Base-by-base conservation (phyloP, 192 early-diverging fungal species). In the Entophlyctis luteolus region DNA sequence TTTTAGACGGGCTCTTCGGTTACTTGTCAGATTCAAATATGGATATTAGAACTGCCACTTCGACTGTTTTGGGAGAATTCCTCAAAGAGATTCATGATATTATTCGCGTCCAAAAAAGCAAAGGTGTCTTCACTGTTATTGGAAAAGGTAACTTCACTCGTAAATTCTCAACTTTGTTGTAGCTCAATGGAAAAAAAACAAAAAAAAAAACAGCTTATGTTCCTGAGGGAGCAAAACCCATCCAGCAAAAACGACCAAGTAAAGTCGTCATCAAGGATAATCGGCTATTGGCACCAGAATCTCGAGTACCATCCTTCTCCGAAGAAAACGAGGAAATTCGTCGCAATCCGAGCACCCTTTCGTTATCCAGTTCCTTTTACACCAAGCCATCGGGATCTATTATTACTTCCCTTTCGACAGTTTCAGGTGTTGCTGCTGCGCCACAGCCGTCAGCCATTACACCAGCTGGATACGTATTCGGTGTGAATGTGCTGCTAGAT, bases 21-120 rank as follows among this genome's bases (percentile, higher is more conserved):
- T 98, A 93, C 55, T 80, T 99, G 38, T 90, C 84, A 74, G 98
- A 99, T 71, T 79, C 89, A 2, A 92, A 86, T 74, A 84, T 89
- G 36, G 95, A 98, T 77, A 92, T 99, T 18, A 81, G 93, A 22
- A 87, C 83, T 12, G 82, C 88, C 46, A 92, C 95, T 0, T 85
- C 87, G 38, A 88, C 82, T 50, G 76, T 95, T 0, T 79, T 99
- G 46, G 87, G 82, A 20, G 94, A 95, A 75, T 92, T 99, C 69
- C 79, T 99, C 70, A 83, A 83, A 22, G 96, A 99, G 69, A 90
- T 99, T 37, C 72, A 86, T 6, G 87, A 91, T 37, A 85, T 91
- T 12, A 74, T 86, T 12, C 74, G 81, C 29, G 71, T 88, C 48
- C 87, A 91, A 62, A 71, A 81, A 38, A 82, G 85, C 45, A 45